Evolutionary conservation across 371 early-diverging fungal species (phyloP).

Genomic region (Mucor circinelloides): DNA sequence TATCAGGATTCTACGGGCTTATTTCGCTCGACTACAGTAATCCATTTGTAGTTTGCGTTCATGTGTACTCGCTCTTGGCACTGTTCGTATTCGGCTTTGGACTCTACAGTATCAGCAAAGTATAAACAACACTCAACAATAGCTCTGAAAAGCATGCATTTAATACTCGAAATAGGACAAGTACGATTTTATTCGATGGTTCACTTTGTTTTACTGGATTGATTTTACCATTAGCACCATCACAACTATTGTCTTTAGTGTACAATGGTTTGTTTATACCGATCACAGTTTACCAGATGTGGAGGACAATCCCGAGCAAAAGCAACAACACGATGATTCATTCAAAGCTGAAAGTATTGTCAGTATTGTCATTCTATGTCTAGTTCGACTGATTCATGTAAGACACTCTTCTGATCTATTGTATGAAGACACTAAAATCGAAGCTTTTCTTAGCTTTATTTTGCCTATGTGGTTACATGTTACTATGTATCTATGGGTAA

Average conservation of each 20-base stretch:
- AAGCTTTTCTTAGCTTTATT: constrained; percentile 36
- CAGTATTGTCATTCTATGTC: constrained; percentile 39
- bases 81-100: constrained; percentile 17
- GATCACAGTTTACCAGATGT: constrained; percentile 50
- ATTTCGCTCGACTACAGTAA: constrained; percentile 26
- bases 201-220: constrained; percentile 46
- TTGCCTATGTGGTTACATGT: constrained; percentile 38
- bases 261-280: constrained; percentile 51
- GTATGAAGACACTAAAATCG: not conserved
- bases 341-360: constrained; percentile 43
- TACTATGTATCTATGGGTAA: constrained; percentile 36
- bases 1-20: constrained; percentile 35
- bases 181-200: constrained; percentile 32
- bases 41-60: constrained; percentile 9
- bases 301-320: constrained; percentile 27
- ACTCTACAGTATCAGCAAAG: constrained; percentile 27
- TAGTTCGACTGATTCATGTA: constrained; percentile 45
- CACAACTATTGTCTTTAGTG: constrained; percentile 36
- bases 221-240: constrained; percentile 38
- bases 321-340: constrained; percentile 26
- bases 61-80: constrained; percentile 30
- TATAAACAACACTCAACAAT: not conserved
- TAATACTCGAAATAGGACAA: constrained; percentile 6
- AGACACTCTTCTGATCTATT: not conserved
- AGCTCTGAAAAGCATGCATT: not conserved